Percentiles rank a stretch among this genome's conserved stretches.
phyloP scores from a whole-genome alignment of 257 asterid species.

The Echium plantagineum region DNA sequence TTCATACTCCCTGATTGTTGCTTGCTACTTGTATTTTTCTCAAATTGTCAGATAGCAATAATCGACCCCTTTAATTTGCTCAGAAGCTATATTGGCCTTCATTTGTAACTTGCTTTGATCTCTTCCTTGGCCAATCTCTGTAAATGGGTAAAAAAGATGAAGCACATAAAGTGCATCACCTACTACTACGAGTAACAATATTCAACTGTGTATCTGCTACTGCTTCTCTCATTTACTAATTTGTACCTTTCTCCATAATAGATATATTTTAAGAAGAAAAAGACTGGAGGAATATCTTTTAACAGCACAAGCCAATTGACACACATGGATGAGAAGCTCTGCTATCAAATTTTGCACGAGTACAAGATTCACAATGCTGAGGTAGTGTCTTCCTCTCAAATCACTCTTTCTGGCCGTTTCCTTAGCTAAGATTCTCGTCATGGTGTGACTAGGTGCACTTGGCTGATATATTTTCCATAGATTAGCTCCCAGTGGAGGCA shows the following conservation, averaged over 20 bases:
- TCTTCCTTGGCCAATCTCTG: background rate
- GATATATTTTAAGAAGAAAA: slow-evolving; percentile 97
- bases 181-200: too few relatives aligned
- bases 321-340: slow-evolving; percentile 95
- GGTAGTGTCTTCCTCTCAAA: slow-evolving; percentile 28
- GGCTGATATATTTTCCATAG: background rate
- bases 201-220: background rate
- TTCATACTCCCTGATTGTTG: slow-evolving; percentile 4
- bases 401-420: background rate
- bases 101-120: background rate
- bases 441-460: background rate
- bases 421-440: background rate
- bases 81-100: background rate
- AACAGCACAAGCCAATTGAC: slow-evolving; percentile 78
- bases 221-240: slow-evolving; percentile 1
- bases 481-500: background rate
- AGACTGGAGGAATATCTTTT: slow-evolving; percentile 96
- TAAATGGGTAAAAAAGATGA: background rate
- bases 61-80: background rate
- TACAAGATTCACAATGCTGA: slow-evolving; percentile 99
- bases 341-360: slow-evolving; percentile 95
- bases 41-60: background rate
- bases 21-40: background rate
- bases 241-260: slow-evolving; percentile 29
- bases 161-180: background rate